These are phyloP conservation scores for Penicillium palitans DNA, from an alignment of 2,329 filamentous ascomycete species.

Conservation along the genomic window DNA sequence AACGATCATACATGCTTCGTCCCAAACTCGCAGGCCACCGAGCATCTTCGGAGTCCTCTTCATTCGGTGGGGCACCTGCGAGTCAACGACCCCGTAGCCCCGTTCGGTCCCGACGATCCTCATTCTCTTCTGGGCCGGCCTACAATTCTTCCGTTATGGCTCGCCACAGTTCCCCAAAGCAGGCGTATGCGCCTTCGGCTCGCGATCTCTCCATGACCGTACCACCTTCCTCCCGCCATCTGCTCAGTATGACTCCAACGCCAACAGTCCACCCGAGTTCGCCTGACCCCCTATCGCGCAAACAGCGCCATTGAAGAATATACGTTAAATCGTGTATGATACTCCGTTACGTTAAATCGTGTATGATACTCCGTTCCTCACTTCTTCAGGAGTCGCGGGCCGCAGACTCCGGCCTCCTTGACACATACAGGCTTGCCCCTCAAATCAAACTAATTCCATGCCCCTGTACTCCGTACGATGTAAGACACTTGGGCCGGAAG, in stretches of 20 bases:
- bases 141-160: slow-evolving; percentile 7
- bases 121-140: slow-evolving; percentile 19
- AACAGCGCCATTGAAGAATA: slow-evolving; percentile 9
- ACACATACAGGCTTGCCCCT: not conserved
- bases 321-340: not conserved
- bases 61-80: not conserved
- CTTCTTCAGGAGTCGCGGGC: not conserved
- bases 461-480: not conserved
- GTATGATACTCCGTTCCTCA: not conserved
- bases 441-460: not conserved
- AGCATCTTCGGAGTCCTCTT: slow-evolving; percentile 16
- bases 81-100: slow-evolving; percentile 14
- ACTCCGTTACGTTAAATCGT: not conserved
- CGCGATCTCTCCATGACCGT: slow-evolving; percentile 24
- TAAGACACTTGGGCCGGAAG: not conserved
- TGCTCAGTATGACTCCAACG: slow-evolving; percentile 29
- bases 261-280: slow-evolving; percentile 18
- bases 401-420: not conserved
- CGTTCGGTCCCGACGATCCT: slow-evolving; percentile 25
- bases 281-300: slow-evolving; percentile 16
- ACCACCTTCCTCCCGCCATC: slow-evolving; percentile 24
- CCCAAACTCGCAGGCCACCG: slow-evolving; percentile 3
- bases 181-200: slow-evolving; percentile 14
- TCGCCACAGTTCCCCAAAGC: slow-evolving; percentile 16
- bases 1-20: slow-evolving; percentile 4